These are phyloP conservation scores for Schwanniomyces vanrijiae DNA, from an alignment of 805 yeast species.

Conservation along the genomic window DNA sequence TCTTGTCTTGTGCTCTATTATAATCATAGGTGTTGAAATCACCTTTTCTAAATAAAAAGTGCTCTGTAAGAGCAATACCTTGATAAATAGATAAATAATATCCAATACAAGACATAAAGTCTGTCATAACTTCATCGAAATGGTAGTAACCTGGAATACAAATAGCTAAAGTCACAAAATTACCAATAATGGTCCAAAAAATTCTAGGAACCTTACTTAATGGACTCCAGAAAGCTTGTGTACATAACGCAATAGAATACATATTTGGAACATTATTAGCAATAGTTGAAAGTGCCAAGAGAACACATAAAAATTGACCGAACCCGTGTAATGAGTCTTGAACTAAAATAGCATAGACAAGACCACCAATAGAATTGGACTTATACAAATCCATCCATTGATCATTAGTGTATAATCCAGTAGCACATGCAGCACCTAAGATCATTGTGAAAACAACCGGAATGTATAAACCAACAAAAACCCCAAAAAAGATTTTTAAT, in stretches of 20 bases:
- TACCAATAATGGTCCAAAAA: conserved; percentile 76
- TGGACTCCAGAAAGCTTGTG: conserved; percentile 80
- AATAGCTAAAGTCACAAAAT: conserved; percentile 76
- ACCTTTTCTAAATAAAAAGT: conserved; percentile 72
- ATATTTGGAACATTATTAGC: conserved; percentile 92
- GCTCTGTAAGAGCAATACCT: conserved; percentile 74
- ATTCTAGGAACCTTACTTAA: conserved; percentile 78
- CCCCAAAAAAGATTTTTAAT: conserved; percentile 59
- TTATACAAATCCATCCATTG: conserved; percentile 29
- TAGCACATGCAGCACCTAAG: conserved; percentile 79
- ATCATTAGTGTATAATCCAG: conserved; percentile 53
- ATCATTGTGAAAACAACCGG: conserved; percentile 28
- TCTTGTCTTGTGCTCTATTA: conserved; percentile 57
- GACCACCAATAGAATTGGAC: conserved; percentile 61
- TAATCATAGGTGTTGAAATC: conserved; percentile 60
- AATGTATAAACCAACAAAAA: conserved; percentile 45
- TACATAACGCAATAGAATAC: conserved; percentile 86
- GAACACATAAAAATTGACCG: conserved; percentile 85
- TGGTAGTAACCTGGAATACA: conserved; percentile 85
- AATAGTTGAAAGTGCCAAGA: conserved; percentile 81
- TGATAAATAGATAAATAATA: conserved; percentile 88
- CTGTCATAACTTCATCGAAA: conserved; percentile 70
- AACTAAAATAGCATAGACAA: conserved; percentile 75
- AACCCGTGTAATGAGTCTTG: conserved; percentile 81
- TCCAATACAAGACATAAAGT: conserved; percentile 89